Conservation (phyloP, 805 yeast genomes). For the Candida dajiaensis region DNA sequence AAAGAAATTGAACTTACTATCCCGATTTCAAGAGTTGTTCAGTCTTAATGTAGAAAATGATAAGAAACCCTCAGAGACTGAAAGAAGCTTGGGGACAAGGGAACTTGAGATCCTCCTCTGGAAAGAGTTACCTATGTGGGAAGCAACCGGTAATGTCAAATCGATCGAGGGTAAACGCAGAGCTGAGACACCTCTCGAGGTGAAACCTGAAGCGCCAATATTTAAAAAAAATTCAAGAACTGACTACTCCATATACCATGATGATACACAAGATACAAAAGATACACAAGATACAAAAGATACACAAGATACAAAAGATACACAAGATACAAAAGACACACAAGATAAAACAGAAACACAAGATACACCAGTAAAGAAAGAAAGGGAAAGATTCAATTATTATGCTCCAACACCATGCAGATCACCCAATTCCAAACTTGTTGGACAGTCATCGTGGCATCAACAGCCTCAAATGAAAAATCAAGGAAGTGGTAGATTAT, state of each 20-base stretch:
- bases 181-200: background rate
- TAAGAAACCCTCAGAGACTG: too few relatives aligned
- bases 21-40: background rate
- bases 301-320: too few relatives aligned
- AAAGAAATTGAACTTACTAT: background rate
- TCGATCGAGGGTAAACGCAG: background rate
- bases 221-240: too few relatives aligned
- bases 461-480: background rate
- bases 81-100: too few relatives aligned
- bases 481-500: too few relatives aligned
- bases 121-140: background rate
- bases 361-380: background rate
- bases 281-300: too few relatives aligned
- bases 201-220: background rate
- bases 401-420: background rate
- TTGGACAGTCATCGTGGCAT: background rate
- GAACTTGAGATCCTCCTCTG: too few relatives aligned
- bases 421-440: background rate
- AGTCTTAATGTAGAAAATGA: too few relatives aligned
- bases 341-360: too few relatives aligned
- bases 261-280: too few relatives aligned
- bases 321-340: too few relatives aligned
- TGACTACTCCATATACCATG: too few relatives aligned
- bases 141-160: background rate
- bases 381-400: background rate